Base-by-base conservation (phyloP, 495 filamentous ascomycete species). In the Pyronema domesticum region DNA sequence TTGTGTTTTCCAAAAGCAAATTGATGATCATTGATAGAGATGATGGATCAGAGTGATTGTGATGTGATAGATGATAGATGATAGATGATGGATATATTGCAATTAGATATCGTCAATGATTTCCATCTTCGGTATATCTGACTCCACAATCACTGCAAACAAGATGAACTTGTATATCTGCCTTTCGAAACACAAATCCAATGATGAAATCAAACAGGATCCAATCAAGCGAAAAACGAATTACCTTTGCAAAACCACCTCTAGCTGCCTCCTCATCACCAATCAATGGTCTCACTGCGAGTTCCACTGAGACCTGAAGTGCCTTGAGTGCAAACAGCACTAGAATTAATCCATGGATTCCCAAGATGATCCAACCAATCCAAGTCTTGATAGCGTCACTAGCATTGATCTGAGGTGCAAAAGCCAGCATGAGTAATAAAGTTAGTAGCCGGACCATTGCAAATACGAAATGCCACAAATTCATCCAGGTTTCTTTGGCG, bases 321-420 rank as follows among this genome's bases (percentile, higher is more conserved):
- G 91, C 83, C 64, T 94, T 95, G 33, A 96, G 71, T 63, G 95
- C 86, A 71, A 95, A 98, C 3, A 86, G 89, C 7, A 95, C 80
- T 6, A 98, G 72, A 6, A 95, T 86, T 57, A 84, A 73, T 9
- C 76, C 89, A 61, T 98, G 91, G 51, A 93, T 74, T 18, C 94
- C 66, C 30, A 98, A 76, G 53, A 96, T 95, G 15, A 80, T 76
- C 66, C 96, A 98, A 34, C 89, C 91, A 59, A 95, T 85, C 91
- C 91, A 98, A 11, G 88, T 85, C 60, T 85, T 87, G 3, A 85
- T 72, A 0, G 80, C 77, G 60, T 88, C 79, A 2, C 77, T 75
- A 7, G 95, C 78, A 3, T 80, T 78, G 3, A 95, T 71, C 10
- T 83, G 82, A 2, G 89, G 87, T 10, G 89, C 75, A 67, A 98